Base-by-base conservation (phyloP, 2,329 filamentous ascomycete species). In the Fusarium sp. region DNA sequence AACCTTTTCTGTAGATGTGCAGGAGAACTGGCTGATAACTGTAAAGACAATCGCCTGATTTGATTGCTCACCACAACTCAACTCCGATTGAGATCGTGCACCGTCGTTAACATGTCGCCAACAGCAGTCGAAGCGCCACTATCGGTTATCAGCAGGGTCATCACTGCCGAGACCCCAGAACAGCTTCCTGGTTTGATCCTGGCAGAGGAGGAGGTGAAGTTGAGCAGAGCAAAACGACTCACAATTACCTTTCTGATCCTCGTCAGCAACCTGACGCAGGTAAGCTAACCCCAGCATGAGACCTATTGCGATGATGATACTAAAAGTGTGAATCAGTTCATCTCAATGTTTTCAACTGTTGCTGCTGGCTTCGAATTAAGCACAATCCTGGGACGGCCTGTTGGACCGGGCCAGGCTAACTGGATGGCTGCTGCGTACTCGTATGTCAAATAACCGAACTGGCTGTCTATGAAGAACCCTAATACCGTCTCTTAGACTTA, bases 401-500 rank as follows among this genome's bases (percentile, higher is more conserved):
- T 68, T 31, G 76, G 75, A 1, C 71, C 77, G 1, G 77, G 75
- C 9, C 72, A 79, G 61, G 78, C 79, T 15, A 81, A 79, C 48
- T 83, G 81, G 81, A 79, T 81, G 61, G 76, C 77, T 9, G 81
- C 80, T 16, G 75, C 80, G 2, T 82, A 80, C 56, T 76, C 79
- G 78, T 80, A 68, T 23, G 75, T 74, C 36, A 23, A 7, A 7
- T 9, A 16, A 39, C 18, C 12, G 12, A n/a, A 15, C 16, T 8
- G 9, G 16, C 41, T 28, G 27, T 16, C 23, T 16, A n/a, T 28
- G 11, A 4, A 31, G 6, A 10, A 23, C 23, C 23, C 47, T 47
- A 9, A 56, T 28, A 9, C 39, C 30, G 4, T 15, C 15, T 40
- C n/a, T 4, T 34, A 85, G 82, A 2, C 74, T 87, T n/a, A 82